Evolutionary conservation across 176 grass and related monocot species (phyloP), one percentile per base, ranked within the genome.

Genomic region (Rhynchospora pubera): DNA sequence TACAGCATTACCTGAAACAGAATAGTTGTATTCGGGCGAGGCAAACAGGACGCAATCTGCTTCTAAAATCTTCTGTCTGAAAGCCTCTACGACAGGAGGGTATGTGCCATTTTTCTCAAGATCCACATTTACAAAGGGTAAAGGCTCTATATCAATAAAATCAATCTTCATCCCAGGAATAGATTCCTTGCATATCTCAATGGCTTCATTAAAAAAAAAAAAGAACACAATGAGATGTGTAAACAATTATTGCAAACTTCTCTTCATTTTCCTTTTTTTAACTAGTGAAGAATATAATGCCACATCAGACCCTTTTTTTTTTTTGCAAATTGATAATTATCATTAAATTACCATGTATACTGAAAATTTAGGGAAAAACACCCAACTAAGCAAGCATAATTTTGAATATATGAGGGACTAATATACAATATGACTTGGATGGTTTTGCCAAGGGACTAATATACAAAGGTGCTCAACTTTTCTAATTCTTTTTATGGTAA

Each of bases 21-120:
- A 97, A 85, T 91, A 97, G 67, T 97, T 97, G 89, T 93, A 85
- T 85, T 97, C 94, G 0, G 91, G 89, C 6, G 94, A 89, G 48
- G 87, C 89, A 79, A 97, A 97, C 28, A 97, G 89, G 84, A 93
- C 81, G 85, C 87, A 82, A 83, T 97, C 91, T 11, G 91, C 91
- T 64, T 18, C 18, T 57, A 24, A 32, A 81, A 97, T 84, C 23
- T 84, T 91, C 15, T 80, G 73, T 53, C 94, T 87, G 87, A 97
- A 93, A 76, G 84, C 86, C 87, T 97, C 86, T 52, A 93, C 91
- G 62, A 86, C 72, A 67, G 89, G 83, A 14, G 94, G 92, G 83
- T 79, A 94, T 0, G 61, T 81, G 11, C 89, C 82, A 23, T 86
- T 60, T 24, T 66, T 90, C 86, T 93, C 91, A 81, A 97, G 94